A percentile compares a stretch with the other conserved stretches of the same genome.
Evolutionary conservation across 2,329 filamentous ascomycete species (phyloP).

Genomic region (Botrytis paeoniae): DNA sequence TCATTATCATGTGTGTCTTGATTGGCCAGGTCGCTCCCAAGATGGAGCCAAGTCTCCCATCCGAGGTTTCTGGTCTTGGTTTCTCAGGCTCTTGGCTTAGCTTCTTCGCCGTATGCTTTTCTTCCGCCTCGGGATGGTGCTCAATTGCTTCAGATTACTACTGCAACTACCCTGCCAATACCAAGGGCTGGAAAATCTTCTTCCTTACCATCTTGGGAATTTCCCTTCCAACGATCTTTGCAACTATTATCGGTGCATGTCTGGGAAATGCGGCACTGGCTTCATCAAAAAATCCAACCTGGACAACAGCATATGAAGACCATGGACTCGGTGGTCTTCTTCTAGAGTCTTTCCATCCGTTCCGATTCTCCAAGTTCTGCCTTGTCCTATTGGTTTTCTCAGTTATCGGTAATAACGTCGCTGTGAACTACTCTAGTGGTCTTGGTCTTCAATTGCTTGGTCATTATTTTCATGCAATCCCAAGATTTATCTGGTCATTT

Average conservation of each 20-base stretch:
- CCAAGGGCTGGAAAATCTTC: constrained; percentile 37
- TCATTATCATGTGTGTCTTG: constrained; percentile 48
- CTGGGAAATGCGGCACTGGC: constrained; percentile 40
- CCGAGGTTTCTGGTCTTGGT: constrained; percentile 37
- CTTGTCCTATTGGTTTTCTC: constrained; percentile 38
- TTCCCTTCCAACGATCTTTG: constrained; percentile 39
- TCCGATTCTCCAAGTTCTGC: constrained; percentile 48
- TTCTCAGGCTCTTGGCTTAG: constrained; percentile 37
- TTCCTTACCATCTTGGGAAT: constrained; percentile 33
- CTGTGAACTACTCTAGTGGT: constrained; percentile 36
- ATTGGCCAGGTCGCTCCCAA: constrained; percentile 46
- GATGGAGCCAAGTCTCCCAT: constrained; percentile 41
- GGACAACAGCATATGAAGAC: constrained; percentile 41
- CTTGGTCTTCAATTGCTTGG: constrained; percentile 36
- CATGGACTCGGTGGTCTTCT: constrained; percentile 49
- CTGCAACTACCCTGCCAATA: constrained; percentile 37
- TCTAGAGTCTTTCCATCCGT: constrained; percentile 44
- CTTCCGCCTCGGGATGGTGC: constrained; percentile 35
- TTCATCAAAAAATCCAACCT: constrained; percentile 41
- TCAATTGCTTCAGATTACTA: constrained; percentile 37
- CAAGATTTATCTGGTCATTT: constrained; percentile 37
- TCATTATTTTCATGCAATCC: constrained; percentile 38
- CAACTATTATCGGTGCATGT: constrained; percentile 45
- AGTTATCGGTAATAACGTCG: constrained; percentile 36
- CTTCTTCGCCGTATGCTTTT: constrained; percentile 35